A percentile compares a stretch with the other conserved stretches of the same genome.
These are phyloP conservation scores for Pachysandra terminalis DNA, from an alignment of 164 flowering plant species.

Conservation along the genomic window DNA sequence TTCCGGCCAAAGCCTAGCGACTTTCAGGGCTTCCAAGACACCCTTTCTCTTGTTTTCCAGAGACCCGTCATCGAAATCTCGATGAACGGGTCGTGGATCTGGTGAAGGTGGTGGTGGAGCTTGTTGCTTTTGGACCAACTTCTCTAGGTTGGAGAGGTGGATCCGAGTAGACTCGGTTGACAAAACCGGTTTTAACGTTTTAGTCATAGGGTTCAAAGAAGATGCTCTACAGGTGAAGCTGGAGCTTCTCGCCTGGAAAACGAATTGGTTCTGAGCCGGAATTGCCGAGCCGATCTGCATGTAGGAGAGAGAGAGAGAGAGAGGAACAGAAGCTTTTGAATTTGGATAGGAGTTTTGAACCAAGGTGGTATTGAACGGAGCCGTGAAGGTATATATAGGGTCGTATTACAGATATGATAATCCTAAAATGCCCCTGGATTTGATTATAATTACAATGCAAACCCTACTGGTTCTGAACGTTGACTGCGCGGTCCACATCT, in stretches of 20 bases:
- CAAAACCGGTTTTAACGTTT: slow-evolving; percentile 1
- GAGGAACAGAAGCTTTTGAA: too few relatives aligned
- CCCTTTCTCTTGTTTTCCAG: slow-evolving; percentile 18
- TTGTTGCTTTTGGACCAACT: slow-evolving; percentile 43
- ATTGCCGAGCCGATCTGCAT: slow-evolving; percentile 36
- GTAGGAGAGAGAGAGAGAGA: too few relatives aligned
- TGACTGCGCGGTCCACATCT: too few relatives aligned
- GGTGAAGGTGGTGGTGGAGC: slow-evolving; percentile 2
- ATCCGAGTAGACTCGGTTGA: too few relatives aligned
- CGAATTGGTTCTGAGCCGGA: slow-evolving; percentile 29
- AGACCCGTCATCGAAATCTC: slow-evolving; percentile 1
- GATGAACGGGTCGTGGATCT: slow-evolving; percentile 10
- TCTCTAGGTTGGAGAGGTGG: slow-evolving; percentile 62
- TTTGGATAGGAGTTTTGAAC: too few relatives aligned
- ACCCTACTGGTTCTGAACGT: too few relatives aligned
- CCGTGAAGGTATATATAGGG: too few relatives aligned
- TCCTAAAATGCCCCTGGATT: too few relatives aligned
- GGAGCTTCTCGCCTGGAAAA: slow-evolving; percentile 28
- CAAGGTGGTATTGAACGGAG: too few relatives aligned
- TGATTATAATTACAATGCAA: too few relatives aligned
- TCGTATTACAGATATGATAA: too few relatives aligned
- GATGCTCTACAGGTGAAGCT: slow-evolving; percentile 26
- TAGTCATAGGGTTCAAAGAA: slow-evolving; percentile 24
- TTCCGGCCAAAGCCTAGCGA: slow-evolving; percentile 40
- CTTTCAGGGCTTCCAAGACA: slow-evolving; percentile 41